A percentile compares a stretch with the other conserved stretches of the same genome.
Evolutionary conservation across 352 stramenopile genomes (phyloP).

Genomic region (Phytophthora vignae): DNA sequence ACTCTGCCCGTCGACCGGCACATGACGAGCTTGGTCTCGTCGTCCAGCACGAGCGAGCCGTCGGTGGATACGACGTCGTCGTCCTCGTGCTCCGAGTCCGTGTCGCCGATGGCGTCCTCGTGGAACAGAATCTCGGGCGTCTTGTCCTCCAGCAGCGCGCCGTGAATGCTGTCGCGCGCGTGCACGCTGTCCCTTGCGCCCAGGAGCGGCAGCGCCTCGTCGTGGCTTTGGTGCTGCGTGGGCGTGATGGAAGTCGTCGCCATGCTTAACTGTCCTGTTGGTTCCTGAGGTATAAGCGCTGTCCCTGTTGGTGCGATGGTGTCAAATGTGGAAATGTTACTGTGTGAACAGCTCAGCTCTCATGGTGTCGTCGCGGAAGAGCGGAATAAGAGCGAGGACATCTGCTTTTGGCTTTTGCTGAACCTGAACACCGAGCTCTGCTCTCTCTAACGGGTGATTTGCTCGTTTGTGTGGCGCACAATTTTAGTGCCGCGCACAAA

Average conservation of each 20-base stretch:
- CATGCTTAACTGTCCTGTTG: not conserved
- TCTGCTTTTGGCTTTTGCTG: slow-evolving; percentile 8
- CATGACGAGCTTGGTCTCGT: slow-evolving; percentile 26
- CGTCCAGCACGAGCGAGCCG: slow-evolving; percentile 29
- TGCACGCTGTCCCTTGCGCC: not conserved
- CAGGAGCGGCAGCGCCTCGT: slow-evolving; percentile 29
- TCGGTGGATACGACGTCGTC: slow-evolving; percentile 31
- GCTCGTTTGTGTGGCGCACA: slow-evolving; percentile 13
- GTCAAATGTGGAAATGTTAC: slow-evolving; percentile 34
- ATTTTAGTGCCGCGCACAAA: not conserved
- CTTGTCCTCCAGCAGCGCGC: slow-evolving; percentile 38
- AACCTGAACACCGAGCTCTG: too few species aligned
- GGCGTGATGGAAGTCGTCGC: not conserved
- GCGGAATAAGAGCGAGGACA: slow-evolving; percentile 20
- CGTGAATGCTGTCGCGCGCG: slow-evolving; percentile 20
- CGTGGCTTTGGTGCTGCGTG: slow-evolving; percentile 3
- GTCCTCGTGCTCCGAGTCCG: slow-evolving; percentile 36
- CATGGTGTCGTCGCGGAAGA: slow-evolving; percentile 22
- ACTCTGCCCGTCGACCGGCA: slow-evolving; percentile 32
- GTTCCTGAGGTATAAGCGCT: not conserved
- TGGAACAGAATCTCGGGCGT: slow-evolving; percentile 44
- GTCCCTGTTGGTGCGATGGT: not conserved
- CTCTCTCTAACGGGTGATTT: too few species aligned
- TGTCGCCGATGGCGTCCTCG: slow-evolving; percentile 41
- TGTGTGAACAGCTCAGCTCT: slow-evolving; percentile 6